Conservation (phyloP, 805 yeast species). For the Saccharomycopsis vini region DNA sequence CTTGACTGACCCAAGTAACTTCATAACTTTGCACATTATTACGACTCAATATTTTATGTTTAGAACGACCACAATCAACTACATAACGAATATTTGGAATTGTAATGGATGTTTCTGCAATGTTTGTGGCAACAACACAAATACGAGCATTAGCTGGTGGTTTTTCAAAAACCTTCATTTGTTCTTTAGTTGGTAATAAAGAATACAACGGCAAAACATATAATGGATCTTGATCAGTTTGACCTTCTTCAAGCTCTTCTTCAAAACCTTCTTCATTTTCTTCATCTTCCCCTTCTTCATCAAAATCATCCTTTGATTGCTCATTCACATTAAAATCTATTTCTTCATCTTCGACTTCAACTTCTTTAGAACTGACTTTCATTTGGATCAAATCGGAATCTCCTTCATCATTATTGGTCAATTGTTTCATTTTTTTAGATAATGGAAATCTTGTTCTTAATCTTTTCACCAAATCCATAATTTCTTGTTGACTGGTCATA, state of each 20-base stretch:
- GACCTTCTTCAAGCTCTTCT: constrained; percentile 63
- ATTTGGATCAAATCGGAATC: too few relatives aligned
- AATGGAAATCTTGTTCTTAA: constrained; percentile 60
- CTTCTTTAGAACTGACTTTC: constrained; percentile 43
- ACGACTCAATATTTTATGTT: constrained; percentile 72
- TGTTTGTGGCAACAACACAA: constrained; percentile 93
- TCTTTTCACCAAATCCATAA: constrained; percentile 61
- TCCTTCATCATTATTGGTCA: constrained; percentile 25
- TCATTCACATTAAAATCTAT: constrained; percentile 47
- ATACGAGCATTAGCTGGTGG: constrained; percentile 84
- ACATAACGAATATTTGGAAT: constrained; percentile 94
- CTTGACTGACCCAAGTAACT: constrained; percentile 87
- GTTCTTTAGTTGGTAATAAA: constrained; percentile 86
- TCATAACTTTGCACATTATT: constrained; percentile 92
- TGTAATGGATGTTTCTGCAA: constrained; percentile 95
- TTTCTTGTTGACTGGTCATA: constrained; percentile 92
- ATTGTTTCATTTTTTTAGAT: constrained; percentile 21
- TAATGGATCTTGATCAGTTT: constrained; percentile 65
- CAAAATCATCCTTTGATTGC: constrained; percentile 23
- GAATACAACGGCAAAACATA: constrained; percentile 91
- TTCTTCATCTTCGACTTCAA: constrained; percentile 80
- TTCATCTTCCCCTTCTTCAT: constrained; percentile 33
- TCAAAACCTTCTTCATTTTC: constrained; percentile 55
- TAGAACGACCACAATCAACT: constrained; percentile 89
- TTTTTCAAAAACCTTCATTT: constrained; percentile 79